These are phyloP conservation scores for Solanum ahanhuiri DNA, from an alignment of 257 asterid species.

Conservation along the genomic window DNA sequence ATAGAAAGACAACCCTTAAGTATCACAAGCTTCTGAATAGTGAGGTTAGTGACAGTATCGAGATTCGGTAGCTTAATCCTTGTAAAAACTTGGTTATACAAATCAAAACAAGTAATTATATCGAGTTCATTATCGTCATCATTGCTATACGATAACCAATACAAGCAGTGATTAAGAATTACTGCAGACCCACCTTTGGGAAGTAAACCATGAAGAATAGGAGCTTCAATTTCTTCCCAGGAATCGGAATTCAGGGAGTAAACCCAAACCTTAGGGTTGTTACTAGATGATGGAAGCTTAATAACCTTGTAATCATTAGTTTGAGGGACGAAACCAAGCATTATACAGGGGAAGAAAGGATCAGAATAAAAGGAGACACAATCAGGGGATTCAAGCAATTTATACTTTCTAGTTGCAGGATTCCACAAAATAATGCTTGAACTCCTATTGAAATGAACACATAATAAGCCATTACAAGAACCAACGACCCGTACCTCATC, in stretches of 20 bases:
- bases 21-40: not conserved
- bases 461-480: not conserved
- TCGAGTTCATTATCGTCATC: not conserved
- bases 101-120: not conserved
- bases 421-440: not conserved
- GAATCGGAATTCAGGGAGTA: not conserved
- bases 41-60: too few species aligned
- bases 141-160: not conserved
- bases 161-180: not conserved
- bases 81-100: not conserved
- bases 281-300: not conserved
- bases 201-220: not conserved
- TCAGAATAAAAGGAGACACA: not conserved
- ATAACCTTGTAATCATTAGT: not conserved
- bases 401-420: not conserved
- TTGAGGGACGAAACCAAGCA: not conserved
- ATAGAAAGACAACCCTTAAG: not conserved
- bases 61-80: not conserved
- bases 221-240: not conserved
- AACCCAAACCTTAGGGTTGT: not conserved
- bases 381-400: not conserved
- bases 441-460: not conserved
- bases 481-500: not conserved
- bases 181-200: not conserved
- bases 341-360: not conserved